Evolutionary conservation across 805 yeast species (phyloP).

Genomic region (Candida xyloterini): DNA sequence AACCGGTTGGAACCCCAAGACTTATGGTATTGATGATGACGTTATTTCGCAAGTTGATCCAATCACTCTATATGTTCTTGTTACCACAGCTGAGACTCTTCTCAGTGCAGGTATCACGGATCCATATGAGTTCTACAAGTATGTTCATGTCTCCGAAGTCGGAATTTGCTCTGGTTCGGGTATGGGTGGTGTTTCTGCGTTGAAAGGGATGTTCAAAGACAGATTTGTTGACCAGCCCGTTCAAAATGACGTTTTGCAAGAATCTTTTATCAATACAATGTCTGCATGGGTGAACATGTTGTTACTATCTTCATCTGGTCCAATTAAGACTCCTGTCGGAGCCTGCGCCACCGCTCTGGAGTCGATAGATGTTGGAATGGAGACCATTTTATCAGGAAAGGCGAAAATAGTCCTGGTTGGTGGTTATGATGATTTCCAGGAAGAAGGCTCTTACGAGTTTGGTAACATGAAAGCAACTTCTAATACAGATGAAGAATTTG

Average conservation of each 20-base stretch:
- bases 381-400: constrained; percentile 87
- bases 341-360: constrained; percentile 99
- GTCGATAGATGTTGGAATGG: constrained; percentile 94
- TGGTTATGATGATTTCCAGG: constrained; percentile 99
- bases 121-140: constrained; percentile 97
- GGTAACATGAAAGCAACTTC: constrained; percentile 99
- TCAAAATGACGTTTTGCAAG: constrained; percentile 96
- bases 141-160: constrained; percentile 96
- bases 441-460: constrained; percentile 96
- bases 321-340: constrained; percentile 98
- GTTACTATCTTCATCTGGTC: constrained; percentile 95
- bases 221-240: constrained; percentile 91
- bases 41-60: constrained; percentile 94
- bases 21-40: constrained; percentile 94
- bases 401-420: constrained; percentile 97
- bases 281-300: constrained; percentile 99
- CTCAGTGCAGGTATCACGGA: constrained; percentile 94
- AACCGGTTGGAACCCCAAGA: constrained; percentile 95
- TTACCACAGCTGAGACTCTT: constrained; percentile 92
- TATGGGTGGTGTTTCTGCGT: constrained; percentile 98
- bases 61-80: constrained; percentile 87
- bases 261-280: constrained; percentile 98
- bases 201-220: constrained; percentile 97
- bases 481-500: constrained; percentile 81
- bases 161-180: constrained; percentile 99